Evolutionary conservation across 805 yeast species (phyloP).

Genomic region (Zygoascus tannicola): DNA sequence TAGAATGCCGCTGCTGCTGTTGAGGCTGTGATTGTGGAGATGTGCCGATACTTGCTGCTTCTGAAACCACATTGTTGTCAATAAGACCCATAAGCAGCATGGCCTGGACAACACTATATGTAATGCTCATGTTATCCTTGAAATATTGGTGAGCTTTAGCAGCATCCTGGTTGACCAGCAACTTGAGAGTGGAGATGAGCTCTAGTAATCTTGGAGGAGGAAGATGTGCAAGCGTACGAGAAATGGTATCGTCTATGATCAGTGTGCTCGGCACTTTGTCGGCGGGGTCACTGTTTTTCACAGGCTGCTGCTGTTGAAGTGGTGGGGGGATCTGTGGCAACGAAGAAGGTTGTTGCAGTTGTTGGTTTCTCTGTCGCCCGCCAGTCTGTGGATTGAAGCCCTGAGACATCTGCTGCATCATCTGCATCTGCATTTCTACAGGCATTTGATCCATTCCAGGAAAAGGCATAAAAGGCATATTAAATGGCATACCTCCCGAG

Average conservation of each 20-base stretch:
- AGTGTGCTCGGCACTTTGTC: constrained; percentile 37
- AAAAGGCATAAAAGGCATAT: not conserved
- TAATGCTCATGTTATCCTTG: constrained; percentile 55
- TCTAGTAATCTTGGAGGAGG: constrained; percentile 42
- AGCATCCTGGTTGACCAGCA: constrained; percentile 50
- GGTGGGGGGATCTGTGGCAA: constrained; percentile 1
- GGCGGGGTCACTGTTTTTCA: constrained; percentile 33
- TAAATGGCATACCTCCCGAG: not conserved
- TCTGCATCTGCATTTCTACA: not conserved
- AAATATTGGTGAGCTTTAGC: constrained; percentile 51
- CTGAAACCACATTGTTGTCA: constrained; percentile 21
- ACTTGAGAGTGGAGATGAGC: constrained; percentile 45
- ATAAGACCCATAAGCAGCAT: constrained; percentile 36
- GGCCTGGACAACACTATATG: constrained; percentile 69
- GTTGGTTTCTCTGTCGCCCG: not conserved
- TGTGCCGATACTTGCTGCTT: constrained; percentile 13
- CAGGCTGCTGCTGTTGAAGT: constrained; percentile 10
- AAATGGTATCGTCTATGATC: constrained; percentile 33
- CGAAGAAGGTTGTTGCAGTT: not conserved
- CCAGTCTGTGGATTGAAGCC: not conserved
- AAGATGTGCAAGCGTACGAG: constrained; percentile 40
- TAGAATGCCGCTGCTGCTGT: constrained; percentile 6
- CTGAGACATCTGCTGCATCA: not conserved
- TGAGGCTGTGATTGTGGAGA: constrained; percentile 7
- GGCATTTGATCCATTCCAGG: not conserved